Base-by-base conservation (phyloP, 2,329 filamentous ascomycete species). In the Colletotrichum ledebouriae region DNA sequence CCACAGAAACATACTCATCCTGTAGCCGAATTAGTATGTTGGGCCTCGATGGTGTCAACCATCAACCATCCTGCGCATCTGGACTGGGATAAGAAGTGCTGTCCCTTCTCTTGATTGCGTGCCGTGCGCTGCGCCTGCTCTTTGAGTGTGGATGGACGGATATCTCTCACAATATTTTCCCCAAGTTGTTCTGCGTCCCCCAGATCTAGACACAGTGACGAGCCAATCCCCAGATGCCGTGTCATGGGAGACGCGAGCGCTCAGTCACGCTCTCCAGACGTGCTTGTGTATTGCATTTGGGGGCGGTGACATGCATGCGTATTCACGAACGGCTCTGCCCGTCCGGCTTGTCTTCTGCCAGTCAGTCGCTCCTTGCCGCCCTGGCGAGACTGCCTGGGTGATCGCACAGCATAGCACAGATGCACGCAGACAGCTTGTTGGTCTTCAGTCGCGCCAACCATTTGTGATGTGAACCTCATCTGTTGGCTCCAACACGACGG, bases 361-460 rank as follows among this genome's bases (percentile, higher is more conserved):
- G 59, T 67, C 46, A 29, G 7, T 58, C 33, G 47, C 29, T 20
- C 12, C 64, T 69, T 65, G 49, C 66, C 66, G 66, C 61, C 65
- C 49, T 59, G 61, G 61, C 65, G 25, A 59, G 66, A 69, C 25
- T 46, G n/a, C 20, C 20, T 60, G 52, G 5, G 22, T 52, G 53
- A 4, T 29, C 25, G 25, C 5, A 2, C 25, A 29, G 25, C 25
- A 7, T 6, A 29, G 25, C 25, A 29, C 25, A 29, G 3, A 29
- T 29, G 25, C 25, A 29, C 29, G 29, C 1, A 29, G 29, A 29
- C 29, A 29, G 25, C 25, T 53, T 53, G 60, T 67, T 64, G 46
- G 65, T 39, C n/a, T 10, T 33, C 55, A 15, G 12, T 17, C 25
- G 13, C 22, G 13, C 10, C 37, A 39, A 39, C 10, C 13, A 39